These are phyloP conservation scores for Aurantiochytrium sp. DNA, from an alignment of 108 stramenopile species.

Conservation along the genomic window DNA sequence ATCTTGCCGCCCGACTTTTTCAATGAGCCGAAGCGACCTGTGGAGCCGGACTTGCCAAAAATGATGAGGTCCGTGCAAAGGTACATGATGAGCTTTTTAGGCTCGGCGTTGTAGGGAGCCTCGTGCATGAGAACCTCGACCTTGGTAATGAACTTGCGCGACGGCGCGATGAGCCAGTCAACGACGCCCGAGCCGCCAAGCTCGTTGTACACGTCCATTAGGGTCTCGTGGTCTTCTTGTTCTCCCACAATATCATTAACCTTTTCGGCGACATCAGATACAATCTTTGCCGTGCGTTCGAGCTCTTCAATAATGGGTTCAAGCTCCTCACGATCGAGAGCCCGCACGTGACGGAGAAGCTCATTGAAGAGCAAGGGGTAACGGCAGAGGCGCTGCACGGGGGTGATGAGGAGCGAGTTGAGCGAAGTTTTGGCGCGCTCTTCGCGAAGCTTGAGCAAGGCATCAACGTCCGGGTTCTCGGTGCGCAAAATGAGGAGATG, in stretches of 20 bases:
- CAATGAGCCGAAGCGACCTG: neutral
- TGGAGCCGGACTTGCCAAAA: neutral
- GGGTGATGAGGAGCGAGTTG: neutral
- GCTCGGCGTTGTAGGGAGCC: neutral
- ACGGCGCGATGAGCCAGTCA: neutral
- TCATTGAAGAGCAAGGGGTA: constrained; percentile 3
- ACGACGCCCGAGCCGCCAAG: neutral
- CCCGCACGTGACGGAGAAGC: neutral
- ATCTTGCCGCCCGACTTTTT: neutral
- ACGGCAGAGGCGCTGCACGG: neutral
- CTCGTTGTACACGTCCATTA: neutral
- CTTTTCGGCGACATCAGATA: neutral
- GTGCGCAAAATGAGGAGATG: neutral
- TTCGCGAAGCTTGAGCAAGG: neutral
- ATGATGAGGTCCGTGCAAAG: neutral
- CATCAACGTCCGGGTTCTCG: neutral
- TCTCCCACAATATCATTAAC: neutral
- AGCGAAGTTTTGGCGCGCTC: neutral
- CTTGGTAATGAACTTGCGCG: neutral
- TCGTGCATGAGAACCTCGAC: constrained; percentile 13
- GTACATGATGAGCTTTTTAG: neutral
- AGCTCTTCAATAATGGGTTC: neutral
- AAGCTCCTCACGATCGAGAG: neutral
- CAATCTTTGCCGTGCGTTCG: neutral
- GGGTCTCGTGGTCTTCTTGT: neutral